Percentiles rank a stretch among this genome's conserved stretches.
Conservation (phyloP, 2,329 filamentous ascomycete species). For the Thermomyces lanuginosus region DNA sequence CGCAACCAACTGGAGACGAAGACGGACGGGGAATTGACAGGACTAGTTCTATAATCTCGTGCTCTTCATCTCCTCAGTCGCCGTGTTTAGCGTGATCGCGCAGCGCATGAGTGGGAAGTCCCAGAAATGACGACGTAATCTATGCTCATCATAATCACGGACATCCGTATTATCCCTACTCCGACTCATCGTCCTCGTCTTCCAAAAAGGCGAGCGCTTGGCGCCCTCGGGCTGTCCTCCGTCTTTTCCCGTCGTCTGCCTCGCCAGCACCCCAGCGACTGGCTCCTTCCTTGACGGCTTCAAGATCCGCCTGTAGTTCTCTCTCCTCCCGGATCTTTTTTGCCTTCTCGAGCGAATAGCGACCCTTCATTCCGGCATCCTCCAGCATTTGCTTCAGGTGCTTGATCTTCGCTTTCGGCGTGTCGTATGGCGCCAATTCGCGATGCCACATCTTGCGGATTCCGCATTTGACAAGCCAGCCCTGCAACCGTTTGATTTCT, state of each 20-base stretch:
- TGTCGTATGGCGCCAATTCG: slow-evolving; percentile 62
- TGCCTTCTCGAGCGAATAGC: slow-evolving; percentile 73
- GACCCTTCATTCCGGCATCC: slow-evolving; percentile 73
- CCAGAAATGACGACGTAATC: slow-evolving; percentile 9
- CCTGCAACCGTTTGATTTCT: slow-evolving; percentile 77
- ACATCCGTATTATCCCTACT: slow-evolving; percentile 14
- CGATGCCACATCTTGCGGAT: slow-evolving; percentile 82
- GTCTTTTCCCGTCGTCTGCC: slow-evolving; percentile 28
- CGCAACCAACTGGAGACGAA: background rate
- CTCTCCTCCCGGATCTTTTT: slow-evolving; percentile 72
- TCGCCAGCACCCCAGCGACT: slow-evolving; percentile 52
- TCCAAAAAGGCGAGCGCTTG: slow-evolving; percentile 44
- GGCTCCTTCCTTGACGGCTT: slow-evolving; percentile 69
- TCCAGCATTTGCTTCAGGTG: slow-evolving; percentile 65
- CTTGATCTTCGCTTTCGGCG: slow-evolving; percentile 60
- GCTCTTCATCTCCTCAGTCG: slow-evolving; percentile 89
- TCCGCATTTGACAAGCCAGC: slow-evolving; percentile 75
- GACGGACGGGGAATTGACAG: slow-evolving; percentile 1
- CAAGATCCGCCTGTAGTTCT: slow-evolving; percentile 69
- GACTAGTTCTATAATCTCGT: slow-evolving; percentile 84
- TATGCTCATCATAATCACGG: background rate
- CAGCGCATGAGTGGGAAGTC: slow-evolving; percentile 53
- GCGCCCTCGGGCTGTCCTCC: slow-evolving; percentile 27
- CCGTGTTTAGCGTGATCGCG: slow-evolving; percentile 81
- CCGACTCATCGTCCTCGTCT: slow-evolving; percentile 49